These are phyloP conservation scores for Leptographium lundbergii DNA, from an alignment of 2,329 filamentous ascomycete species.

Conservation along the genomic window DNA sequence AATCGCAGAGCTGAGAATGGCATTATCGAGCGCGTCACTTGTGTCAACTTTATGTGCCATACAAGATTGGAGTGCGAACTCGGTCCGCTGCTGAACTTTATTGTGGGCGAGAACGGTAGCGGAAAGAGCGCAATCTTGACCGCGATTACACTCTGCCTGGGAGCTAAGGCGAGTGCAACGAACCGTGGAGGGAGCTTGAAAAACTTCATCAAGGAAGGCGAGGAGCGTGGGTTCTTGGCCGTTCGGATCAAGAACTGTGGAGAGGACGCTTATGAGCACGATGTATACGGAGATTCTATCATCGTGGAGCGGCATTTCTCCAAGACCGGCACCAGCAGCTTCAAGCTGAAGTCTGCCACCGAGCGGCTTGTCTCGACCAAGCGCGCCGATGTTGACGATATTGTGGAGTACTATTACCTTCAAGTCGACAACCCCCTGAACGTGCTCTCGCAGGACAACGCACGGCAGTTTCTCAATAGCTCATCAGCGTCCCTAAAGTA, in stretches of 20 bases:
- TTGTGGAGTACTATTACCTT: slow-evolving; percentile 82
- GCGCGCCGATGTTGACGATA: slow-evolving; percentile 78
- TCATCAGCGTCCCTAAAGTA: slow-evolving; percentile 80
- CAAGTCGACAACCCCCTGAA: slow-evolving; percentile 97
- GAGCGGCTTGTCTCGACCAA: slow-evolving; percentile 67
- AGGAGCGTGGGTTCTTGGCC: slow-evolving; percentile 60
- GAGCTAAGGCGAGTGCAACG: slow-evolving; percentile 83
- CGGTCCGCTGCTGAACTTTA: slow-evolving; percentile 95
- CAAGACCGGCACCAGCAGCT: slow-evolving; percentile 60
- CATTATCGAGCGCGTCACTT: slow-evolving; percentile 77
- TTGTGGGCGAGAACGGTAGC: slow-evolving; percentile 94
- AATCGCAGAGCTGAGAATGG: slow-evolving; percentile 72
- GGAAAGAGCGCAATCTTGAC: slow-evolving; percentile 95
- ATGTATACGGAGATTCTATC: slow-evolving; percentile 74
- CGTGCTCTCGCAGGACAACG: slow-evolving; percentile 88
- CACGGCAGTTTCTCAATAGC: slow-evolving; percentile 80
- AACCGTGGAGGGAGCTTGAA: slow-evolving; percentile 86
- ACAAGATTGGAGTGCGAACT: slow-evolving; percentile 65
- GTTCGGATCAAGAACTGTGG: slow-evolving; percentile 90
- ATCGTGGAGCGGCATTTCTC: slow-evolving; percentile 85
- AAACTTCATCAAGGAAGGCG: slow-evolving; percentile 77
- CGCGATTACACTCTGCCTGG: slow-evolving; percentile 85
- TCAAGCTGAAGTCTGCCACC: slow-evolving; percentile 69
- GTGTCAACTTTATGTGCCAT: slow-evolving; percentile 96
- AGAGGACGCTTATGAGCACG: slow-evolving; percentile 67